A percentile compares a stretch with the other conserved stretches of the same genome.
Conservation (phyloP, 768 basidiomycete genomes). For the Boletales sp. region DNA sequence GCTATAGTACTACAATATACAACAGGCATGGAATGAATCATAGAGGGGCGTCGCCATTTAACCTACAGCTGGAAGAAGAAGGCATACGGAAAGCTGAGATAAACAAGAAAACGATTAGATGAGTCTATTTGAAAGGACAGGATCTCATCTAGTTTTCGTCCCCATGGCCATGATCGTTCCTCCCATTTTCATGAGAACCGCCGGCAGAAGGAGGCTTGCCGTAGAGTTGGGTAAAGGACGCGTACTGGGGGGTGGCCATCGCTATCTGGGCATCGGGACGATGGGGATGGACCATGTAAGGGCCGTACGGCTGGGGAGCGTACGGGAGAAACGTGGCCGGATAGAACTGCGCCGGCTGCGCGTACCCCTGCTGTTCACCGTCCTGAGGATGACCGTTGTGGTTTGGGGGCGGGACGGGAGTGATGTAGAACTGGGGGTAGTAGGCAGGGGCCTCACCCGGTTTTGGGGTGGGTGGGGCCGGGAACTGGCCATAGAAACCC, state of each 20-base stretch:
- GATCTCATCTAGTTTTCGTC: slow-evolving; percentile 31
- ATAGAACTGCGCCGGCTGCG: slow-evolving; percentile 43
- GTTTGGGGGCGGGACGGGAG: slow-evolving; percentile 42
- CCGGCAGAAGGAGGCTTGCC: slow-evolving; percentile 37
- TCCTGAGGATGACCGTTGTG: slow-evolving; percentile 39
- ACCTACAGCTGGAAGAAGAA: slow-evolving; percentile 15
- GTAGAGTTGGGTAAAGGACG: slow-evolving; percentile 37
- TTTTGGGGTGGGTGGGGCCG: slow-evolving; percentile 45
- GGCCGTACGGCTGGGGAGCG: slow-evolving; percentile 45
- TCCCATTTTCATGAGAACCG: slow-evolving; percentile 27
- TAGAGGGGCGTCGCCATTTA: slow-evolving; percentile 18
- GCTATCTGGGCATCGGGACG: slow-evolving; percentile 39
- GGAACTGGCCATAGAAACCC: slow-evolving; percentile 54
- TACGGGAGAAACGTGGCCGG: slow-evolving; percentile 46
- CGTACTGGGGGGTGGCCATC: slow-evolving; percentile 35
- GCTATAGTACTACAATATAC: slow-evolving; percentile 28
- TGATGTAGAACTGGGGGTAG: slow-evolving; percentile 47
- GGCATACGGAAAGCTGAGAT: slow-evolving; percentile 19
- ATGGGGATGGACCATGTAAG: slow-evolving; percentile 44
- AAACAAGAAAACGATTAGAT: slow-evolving; percentile 16
- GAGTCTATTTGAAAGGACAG: slow-evolving; percentile 7
- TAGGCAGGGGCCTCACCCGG: slow-evolving; percentile 51
- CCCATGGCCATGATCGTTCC: slow-evolving; percentile 26
- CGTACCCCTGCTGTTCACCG: slow-evolving; percentile 38
- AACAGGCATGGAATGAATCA: slow-evolving; percentile 19